Evolutionary conservation across 1,139 yeast species (phyloP).

Genomic region (Saccharomyces pastorianus): DNA sequence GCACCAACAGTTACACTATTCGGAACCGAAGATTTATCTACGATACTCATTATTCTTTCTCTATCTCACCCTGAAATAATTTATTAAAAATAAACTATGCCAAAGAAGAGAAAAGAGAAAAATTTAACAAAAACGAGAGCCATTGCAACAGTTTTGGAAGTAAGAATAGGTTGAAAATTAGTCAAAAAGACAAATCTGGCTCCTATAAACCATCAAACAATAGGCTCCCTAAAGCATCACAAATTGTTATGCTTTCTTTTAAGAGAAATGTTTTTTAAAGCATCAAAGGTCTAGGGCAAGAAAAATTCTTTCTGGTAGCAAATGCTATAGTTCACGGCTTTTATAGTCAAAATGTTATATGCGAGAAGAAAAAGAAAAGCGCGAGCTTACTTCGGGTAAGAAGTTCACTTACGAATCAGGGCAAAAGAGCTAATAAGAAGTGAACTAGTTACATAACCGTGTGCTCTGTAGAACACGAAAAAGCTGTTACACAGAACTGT

Average conservation of each 20-base stretch:
- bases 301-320: not conserved
- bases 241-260: not conserved
- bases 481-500: not conserved
- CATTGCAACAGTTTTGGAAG: not conserved
- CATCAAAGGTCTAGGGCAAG: too few species aligned
- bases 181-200: not conserved
- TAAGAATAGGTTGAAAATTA: not conserved
- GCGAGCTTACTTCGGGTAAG: not conserved
- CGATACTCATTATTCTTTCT: slow-evolving; percentile 1
- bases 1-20: not conserved
- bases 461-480: not conserved
- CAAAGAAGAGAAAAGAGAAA: not conserved
- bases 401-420: not conserved
- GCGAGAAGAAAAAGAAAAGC: not conserved
- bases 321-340: not conserved
- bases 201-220: not conserved
- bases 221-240: not conserved
- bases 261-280: not conserved
- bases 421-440: slow-evolving; percentile 4
- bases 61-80: not conserved
- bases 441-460: not conserved
- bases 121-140: not conserved
- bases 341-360: not conserved
- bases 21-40: slow-evolving; percentile 6
- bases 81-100: not conserved